These are phyloP conservation scores for Parastagonospora nodorum DNA, from an alignment of 2,329 filamentous ascomycete species.

Conservation along the genomic window DNA sequence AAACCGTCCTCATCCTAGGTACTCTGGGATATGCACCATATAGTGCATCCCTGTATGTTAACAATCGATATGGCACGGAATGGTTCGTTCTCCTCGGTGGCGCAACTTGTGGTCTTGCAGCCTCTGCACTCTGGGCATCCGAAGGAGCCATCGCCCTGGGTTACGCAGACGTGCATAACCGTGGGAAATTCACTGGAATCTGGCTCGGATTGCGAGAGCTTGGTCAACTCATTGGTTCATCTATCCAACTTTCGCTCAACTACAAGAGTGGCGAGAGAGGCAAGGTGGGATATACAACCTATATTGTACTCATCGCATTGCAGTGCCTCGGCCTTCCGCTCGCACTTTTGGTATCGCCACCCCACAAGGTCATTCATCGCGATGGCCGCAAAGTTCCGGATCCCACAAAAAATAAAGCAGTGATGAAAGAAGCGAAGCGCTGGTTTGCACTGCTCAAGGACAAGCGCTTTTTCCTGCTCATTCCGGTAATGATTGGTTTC, in stretches of 20 bases:
- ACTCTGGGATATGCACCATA: conserved; percentile 40
- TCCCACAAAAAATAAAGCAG: conserved; percentile 46
- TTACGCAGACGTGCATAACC: conserved; percentile 53
- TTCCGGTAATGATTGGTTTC: conserved; percentile 57
- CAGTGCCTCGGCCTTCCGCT: conserved; percentile 55
- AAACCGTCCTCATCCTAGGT: conserved; percentile 36
- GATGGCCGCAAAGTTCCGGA: conserved; percentile 45
- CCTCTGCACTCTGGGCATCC: conserved; percentile 49
- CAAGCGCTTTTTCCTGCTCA: conserved; percentile 55
- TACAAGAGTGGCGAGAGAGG: conserved; percentile 50
- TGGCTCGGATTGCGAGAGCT: conserved; percentile 60
- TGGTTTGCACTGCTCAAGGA: conserved; percentile 48
- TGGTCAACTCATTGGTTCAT: conserved; percentile 58
- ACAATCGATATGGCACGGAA: conserved; percentile 38
- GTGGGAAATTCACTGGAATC: conserved; percentile 55
- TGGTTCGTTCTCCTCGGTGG: conserved; percentile 44
- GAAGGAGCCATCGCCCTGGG: conserved; percentile 51
- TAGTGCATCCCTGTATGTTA: conserved; percentile 30
- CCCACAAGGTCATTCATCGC: conserved; percentile 51
- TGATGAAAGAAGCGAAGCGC: conserved; percentile 46
- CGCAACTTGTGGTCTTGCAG: conserved; percentile 42
- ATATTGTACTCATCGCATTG: conserved; percentile 48
- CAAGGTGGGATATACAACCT: conserved; percentile 53
- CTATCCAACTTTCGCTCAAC: conserved; percentile 59
- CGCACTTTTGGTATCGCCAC: conserved; percentile 52